Evolutionary conservation across 306 rosid genomes (phyloP).

Genomic region (Senna tora): DNA sequence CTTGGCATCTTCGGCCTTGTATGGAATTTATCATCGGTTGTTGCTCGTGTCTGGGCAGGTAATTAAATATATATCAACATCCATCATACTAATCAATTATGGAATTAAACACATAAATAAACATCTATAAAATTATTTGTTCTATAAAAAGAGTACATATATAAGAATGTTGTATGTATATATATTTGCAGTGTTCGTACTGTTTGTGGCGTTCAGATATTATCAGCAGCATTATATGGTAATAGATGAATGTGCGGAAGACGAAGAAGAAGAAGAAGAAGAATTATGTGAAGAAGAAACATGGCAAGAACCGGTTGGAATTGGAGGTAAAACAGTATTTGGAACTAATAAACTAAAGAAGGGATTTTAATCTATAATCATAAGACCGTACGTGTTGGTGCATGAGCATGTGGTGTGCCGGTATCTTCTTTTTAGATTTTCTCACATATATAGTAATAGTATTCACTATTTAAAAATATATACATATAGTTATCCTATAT

Average conservation of each 20-base stretch:
- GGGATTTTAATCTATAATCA: constrained; percentile 32
- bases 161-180: too few species aligned
- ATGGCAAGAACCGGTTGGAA: constrained; percentile 39
- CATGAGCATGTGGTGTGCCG: background rate
- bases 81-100: too few species aligned
- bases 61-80: too few species aligned
- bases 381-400: background rate
- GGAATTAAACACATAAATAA: too few species aligned
- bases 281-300: constrained; percentile 43
- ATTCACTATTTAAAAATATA: background rate
- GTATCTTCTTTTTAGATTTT: background rate
- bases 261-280: constrained; percentile 33
- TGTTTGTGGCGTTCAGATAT: constrained; percentile 74
- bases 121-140: too few species aligned
- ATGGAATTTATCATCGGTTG: constrained; percentile 78
- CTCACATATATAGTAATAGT: background rate
- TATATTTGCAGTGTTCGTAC: constrained; percentile 65
- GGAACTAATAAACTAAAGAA: constrained; percentile 45
- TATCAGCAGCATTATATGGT: constrained; percentile 67
- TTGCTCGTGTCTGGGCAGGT: constrained; percentile 96
- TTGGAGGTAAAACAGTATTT: constrained; percentile 29
- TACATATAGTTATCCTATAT: constrained; percentile 2
- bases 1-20: constrained; percentile 62
- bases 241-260: constrained; percentile 60
- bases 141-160: too few species aligned